Percentiles rank a stretch among this genome's conserved stretches.
Conservation (phyloP, 805 yeast genomes). For the Spathaspora boniae region DNA sequence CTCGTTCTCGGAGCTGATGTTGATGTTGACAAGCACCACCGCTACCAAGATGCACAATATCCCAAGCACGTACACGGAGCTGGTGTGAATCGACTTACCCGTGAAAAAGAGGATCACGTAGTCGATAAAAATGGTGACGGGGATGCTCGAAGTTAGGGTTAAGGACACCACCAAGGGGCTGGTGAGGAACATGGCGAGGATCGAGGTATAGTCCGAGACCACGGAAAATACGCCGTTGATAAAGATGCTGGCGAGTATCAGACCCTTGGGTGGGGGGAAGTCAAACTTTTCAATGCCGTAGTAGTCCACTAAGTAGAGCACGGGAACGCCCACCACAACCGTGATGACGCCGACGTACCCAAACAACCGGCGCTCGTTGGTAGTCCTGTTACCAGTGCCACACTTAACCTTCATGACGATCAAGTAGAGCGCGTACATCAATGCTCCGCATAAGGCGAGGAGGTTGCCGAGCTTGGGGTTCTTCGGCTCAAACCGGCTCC, state of each 20-base stretch:
- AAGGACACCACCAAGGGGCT: conserved; percentile 52
- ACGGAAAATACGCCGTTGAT: conserved; percentile 44
- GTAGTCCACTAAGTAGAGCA: conserved; percentile 32
- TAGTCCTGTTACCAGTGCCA: conserved; percentile 40
- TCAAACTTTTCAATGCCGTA: conserved; percentile 39
- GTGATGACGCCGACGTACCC: conserved; percentile 45
- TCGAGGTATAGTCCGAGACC: conserved; percentile 47
- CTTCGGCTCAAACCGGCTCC: conserved; percentile 26
- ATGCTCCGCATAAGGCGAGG: conserved; percentile 44
- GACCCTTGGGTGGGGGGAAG: conserved; percentile 36
- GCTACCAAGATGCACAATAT: conserved; percentile 45
- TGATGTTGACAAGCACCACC: conserved; percentile 44
- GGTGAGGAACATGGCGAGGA: conserved; percentile 50
- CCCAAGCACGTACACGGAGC: conserved; percentile 41
- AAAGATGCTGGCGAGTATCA: conserved; percentile 31
- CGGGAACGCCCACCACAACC: conserved; percentile 37
- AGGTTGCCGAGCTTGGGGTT: conserved; percentile 44
- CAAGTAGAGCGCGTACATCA: conserved; percentile 44
- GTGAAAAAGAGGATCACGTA: conserved; percentile 29
- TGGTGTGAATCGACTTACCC: conserved; percentile 15
- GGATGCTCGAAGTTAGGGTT: conserved; percentile 50
- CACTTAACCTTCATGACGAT: conserved; percentile 41
- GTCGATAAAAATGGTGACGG: conserved; percentile 50
- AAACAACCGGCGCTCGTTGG: conserved; percentile 46
- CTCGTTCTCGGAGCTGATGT: conserved; percentile 41